phyloP scores from a whole-genome alignment of 768 basidiomycete genomes.

The Strobilomyces dryophilus region DNA sequence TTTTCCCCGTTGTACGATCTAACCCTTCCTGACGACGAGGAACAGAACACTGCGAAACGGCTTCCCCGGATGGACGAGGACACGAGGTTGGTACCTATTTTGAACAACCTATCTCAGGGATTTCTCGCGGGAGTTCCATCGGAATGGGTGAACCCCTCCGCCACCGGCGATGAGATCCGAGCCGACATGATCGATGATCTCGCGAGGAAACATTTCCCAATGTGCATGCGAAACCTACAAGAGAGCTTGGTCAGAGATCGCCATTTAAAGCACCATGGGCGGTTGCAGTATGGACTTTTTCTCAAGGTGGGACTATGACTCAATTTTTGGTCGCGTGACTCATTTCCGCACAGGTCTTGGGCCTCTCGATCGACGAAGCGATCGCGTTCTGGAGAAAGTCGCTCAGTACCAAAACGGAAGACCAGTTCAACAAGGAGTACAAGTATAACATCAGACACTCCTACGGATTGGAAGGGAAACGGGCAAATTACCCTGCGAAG shows the following conservation, averaged over 20 bases:
- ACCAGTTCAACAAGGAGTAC: constrained; percentile 97
- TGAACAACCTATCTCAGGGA: constrained; percentile 88
- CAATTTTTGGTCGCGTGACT: background rate
- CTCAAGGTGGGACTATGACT: constrained; percentile 63
- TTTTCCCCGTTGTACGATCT: background rate
- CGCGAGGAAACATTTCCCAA: constrained; percentile 84
- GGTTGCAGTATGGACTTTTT: constrained; percentile 90
- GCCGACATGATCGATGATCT: constrained; percentile 94
- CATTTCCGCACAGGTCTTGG: constrained; percentile 61
- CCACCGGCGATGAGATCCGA: constrained; percentile 64
- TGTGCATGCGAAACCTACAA: constrained; percentile 93
- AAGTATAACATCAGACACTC: constrained; percentile 96
- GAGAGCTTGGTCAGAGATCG: constrained; percentile 69
- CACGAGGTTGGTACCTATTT: constrained; percentile 81
- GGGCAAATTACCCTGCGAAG: constrained; percentile 91
- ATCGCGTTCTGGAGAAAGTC: constrained; percentile 89
- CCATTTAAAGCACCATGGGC: constrained; percentile 90
- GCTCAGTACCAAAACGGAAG: constrained; percentile 75
- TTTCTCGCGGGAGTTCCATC: constrained; percentile 89
- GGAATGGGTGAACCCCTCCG: constrained; percentile 62
- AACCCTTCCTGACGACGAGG: constrained; percentile 7
- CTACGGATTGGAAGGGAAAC: constrained; percentile 90
- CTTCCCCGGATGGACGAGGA: constrained; percentile 94
- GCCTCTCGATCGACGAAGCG: constrained; percentile 92
- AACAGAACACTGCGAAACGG: constrained; percentile 76